Percentiles rank a stretch among this genome's conserved stretches.
Conservation (phyloP, 306 rosid species). For the Pueraria montana region DNA sequence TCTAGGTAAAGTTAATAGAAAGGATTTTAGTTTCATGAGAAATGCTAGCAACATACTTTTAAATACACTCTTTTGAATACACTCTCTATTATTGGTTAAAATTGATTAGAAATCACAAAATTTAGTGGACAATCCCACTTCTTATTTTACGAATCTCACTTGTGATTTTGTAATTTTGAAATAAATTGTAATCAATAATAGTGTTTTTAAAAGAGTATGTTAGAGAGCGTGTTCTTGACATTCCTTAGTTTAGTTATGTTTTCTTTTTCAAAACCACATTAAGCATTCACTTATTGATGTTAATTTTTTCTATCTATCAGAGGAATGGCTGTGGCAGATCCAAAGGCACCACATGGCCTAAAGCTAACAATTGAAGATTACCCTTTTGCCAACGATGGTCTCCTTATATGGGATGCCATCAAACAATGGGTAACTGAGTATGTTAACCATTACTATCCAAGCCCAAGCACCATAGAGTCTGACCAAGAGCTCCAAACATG, state of each 20-base stretch:
- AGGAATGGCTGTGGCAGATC: background rate
- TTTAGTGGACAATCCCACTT: too few species aligned
- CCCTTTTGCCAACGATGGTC: slow-evolving; percentile 15
- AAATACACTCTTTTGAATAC: too few species aligned
- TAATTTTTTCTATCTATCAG: background rate
- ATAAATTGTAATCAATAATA: too few species aligned
- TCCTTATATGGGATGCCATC: slow-evolving; percentile 18
- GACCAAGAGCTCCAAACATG: slow-evolving; percentile 30
- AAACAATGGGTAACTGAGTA: slow-evolving; percentile 49
- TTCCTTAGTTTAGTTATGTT: background rate
- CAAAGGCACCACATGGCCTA: slow-evolving; percentile 10
- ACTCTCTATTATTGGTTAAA: too few species aligned
- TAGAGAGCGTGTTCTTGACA: too few species aligned
- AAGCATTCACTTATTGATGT: background rate
- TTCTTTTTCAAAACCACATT: background rate
- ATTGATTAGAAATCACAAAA: too few species aligned
- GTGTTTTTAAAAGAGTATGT: background rate
- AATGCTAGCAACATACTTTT: background rate
- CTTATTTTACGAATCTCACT: too few species aligned
- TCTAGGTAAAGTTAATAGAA: background rate
- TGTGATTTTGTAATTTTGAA: too few species aligned
- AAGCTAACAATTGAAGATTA: background rate
- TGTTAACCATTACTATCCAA: slow-evolving; percentile 51
- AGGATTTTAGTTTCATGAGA: background rate
- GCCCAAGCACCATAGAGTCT: slow-evolving; percentile 26